phyloP scores from a whole-genome alignment of 1,139 yeast species.

The Geotrichum klebahnii region DNA sequence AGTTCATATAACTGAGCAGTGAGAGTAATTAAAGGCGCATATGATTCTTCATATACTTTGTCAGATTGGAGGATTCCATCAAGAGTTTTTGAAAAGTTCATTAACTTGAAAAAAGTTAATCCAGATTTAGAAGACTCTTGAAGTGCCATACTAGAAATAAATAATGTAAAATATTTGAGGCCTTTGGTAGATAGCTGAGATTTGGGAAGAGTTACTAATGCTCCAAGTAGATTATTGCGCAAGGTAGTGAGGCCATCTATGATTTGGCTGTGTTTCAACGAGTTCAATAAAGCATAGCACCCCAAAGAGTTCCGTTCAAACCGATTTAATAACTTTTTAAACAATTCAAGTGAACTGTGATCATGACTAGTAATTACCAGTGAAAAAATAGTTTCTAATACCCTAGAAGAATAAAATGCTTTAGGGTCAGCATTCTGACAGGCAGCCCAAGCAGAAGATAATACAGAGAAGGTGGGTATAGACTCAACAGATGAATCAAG shows the following conservation, averaged over 20 bases:
- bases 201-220: constrained; percentile 11
- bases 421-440: constrained; percentile 5
- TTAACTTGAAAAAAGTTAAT: constrained; percentile 20
- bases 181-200: constrained; percentile 14
- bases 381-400: constrained; percentile 5
- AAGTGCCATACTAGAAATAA: constrained; percentile 11
- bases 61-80: constrained; percentile 11
- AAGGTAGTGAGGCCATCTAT: constrained; percentile 12
- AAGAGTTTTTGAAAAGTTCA: constrained; percentile 15
- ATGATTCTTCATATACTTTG: constrained; percentile 17
- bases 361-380: constrained; percentile 5
- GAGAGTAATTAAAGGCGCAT: constrained; percentile 17
- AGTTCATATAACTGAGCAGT: constrained; percentile 15
- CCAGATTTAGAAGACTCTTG: constrained; percentile 14
- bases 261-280: constrained; percentile 10
- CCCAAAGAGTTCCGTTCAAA: constrained; percentile 16
- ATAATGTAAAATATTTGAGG: constrained; percentile 12
- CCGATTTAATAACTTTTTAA: constrained; percentile 10
- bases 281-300: constrained; percentile 10
- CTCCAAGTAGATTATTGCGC: constrained; percentile 18
- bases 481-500: neutral
- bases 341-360: constrained; percentile 10
- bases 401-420: constrained; percentile 18
- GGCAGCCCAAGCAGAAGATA: constrained; percentile 4
- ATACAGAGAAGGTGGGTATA: neutral